These are phyloP conservation scores for Alternaria arborescens DNA, from an alignment of 2,329 filamentous ascomycete species.

Conservation along the genomic window DNA sequence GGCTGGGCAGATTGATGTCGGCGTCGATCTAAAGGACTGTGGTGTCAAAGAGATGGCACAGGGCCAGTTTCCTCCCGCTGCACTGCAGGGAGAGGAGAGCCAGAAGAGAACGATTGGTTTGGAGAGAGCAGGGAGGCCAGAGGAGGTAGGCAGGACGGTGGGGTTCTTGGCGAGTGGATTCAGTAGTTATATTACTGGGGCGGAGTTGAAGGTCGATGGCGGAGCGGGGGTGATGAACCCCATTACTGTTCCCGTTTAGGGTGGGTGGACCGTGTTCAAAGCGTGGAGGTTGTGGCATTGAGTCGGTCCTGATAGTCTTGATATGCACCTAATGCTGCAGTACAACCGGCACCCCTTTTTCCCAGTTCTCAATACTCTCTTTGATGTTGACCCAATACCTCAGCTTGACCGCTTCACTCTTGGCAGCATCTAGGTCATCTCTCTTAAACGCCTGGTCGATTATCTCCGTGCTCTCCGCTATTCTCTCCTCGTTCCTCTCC, in stretches of 20 bases:
- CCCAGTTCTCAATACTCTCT: conserved; percentile 83
- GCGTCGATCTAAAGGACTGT: conserved; percentile 55
- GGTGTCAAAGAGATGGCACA: conserved; percentile 55
- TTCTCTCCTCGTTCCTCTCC: conserved; percentile 72
- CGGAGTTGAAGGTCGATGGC: conserved; percentile 70
- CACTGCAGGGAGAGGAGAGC: conserved; percentile 59
- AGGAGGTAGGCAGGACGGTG: conserved; percentile 67
- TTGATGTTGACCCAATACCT: conserved; percentile 91
- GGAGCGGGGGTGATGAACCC: conserved; percentile 59
- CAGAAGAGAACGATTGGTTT: conserved; percentile 64
- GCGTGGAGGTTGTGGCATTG: background rate
- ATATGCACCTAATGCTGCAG: conserved; percentile 58
- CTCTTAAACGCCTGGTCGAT: conserved; percentile 71
- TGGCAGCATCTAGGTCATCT: conserved; percentile 73
- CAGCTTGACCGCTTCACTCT: conserved; percentile 76
- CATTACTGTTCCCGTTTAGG: conserved; percentile 48
- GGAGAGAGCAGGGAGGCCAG: conserved; percentile 65
- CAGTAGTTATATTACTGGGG: conserved; percentile 68
- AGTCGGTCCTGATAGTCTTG: background rate
- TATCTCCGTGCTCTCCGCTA: conserved; percentile 67
- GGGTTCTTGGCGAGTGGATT: conserved; percentile 71
- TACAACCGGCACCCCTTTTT: conserved; percentile 73
- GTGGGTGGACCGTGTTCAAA: background rate
- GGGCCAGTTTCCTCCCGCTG: conserved; percentile 64
- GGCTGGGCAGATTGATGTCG: conserved; percentile 58